phyloP scores from a whole-genome alignment of 1,284 basidiomycete genomes.

The Ustilago trichophora region DNA sequence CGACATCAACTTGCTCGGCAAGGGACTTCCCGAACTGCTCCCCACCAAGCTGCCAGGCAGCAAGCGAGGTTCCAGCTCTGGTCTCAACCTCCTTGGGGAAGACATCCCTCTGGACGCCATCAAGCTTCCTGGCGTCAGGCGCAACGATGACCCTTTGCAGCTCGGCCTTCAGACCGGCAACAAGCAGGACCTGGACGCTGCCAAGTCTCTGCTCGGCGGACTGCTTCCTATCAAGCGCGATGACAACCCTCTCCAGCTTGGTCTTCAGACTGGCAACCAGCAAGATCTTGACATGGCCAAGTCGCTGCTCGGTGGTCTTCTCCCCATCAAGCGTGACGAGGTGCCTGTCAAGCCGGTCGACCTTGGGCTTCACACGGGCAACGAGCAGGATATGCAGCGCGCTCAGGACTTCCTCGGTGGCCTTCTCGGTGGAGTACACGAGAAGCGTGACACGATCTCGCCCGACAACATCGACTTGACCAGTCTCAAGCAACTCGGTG shows the following conservation, averaged over 20 bases:
- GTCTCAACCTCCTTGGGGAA: constrained; percentile 23
- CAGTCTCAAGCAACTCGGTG: constrained; percentile 14
- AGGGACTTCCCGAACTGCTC: constrained; percentile 2
- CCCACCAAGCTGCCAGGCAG: constrained; percentile 4
- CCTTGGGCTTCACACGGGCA: constrained; percentile 21
- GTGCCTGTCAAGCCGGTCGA: constrained; percentile 11
- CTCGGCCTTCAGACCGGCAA: constrained; percentile 14
- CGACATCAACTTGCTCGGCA: constrained; percentile 15
- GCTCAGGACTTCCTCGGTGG: constrained; percentile 11
- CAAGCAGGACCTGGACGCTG: constrained; percentile 7
- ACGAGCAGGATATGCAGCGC: constrained; percentile 23
- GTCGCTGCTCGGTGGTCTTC: constrained; percentile 5
- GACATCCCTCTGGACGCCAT: constrained; percentile 20
- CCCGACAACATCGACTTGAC: constrained; percentile 28
- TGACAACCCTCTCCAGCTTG: constrained; percentile 8
- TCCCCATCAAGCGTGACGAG: constrained; percentile 18
- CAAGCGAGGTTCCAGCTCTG: constrained; percentile 18
- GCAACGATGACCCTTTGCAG: constrained; percentile 3
- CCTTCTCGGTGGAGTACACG: constrained; percentile 2
- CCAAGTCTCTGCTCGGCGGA: constrained; percentile 8
- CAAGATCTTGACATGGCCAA: constrained; percentile 13
- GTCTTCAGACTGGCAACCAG: constrained; percentile 9
- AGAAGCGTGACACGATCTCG: constrained; percentile 38
- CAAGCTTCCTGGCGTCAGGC: constrained; percentile 1
- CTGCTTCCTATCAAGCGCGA: constrained; percentile 14